Evolutionary conservation across 2,329 filamentous ascomycete genomes (phyloP).

Genomic region (Hymenotorrendiella dingleyae): DNA sequence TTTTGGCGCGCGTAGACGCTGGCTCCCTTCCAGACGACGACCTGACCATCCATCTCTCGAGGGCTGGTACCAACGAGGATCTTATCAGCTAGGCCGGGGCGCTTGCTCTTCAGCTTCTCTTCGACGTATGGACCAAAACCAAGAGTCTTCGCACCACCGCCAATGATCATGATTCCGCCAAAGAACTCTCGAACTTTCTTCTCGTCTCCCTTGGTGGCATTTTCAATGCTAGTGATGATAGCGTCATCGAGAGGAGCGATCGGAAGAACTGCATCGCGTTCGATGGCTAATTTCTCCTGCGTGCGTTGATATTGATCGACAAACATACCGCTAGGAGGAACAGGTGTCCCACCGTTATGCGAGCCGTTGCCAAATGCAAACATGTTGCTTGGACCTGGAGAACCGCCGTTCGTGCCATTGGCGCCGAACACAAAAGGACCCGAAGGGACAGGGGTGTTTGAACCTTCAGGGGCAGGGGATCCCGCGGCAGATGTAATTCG

Average conservation of each 20-base stretch:
- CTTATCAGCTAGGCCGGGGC: slow-evolving; percentile 53
- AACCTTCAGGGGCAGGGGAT: slow-evolving; percentile 77
- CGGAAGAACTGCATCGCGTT: slow-evolving; percentile 76
- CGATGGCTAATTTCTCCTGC: slow-evolving; percentile 46
- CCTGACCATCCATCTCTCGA: slow-evolving; percentile 90
- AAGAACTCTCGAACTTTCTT: slow-evolving; percentile 89
- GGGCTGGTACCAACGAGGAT: slow-evolving; percentile 66
- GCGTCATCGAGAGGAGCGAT: slow-evolving; percentile 80
- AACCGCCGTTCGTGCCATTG: slow-evolving; percentile 26
- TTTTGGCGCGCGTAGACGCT: slow-evolving; percentile 83
- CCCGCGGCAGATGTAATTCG: slow-evolving; percentile 73
- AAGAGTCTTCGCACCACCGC: slow-evolving; percentile 75
- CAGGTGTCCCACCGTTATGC: slow-evolving; percentile 44
- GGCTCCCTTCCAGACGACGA: slow-evolving; percentile 96
- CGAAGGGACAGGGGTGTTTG: slow-evolving; percentile 58
- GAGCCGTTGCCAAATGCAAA: slow-evolving; percentile 35
- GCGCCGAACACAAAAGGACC: slow-evolving; percentile 49
- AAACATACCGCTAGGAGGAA: slow-evolving; percentile 30
- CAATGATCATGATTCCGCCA: slow-evolving; percentile 84
- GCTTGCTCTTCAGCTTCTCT: slow-evolving; percentile 65
- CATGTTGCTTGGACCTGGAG: slow-evolving; percentile 23
- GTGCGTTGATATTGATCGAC: slow-evolving; percentile 37
- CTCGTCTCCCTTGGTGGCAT: slow-evolving; percentile 83
- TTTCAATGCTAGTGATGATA: slow-evolving; percentile 81
- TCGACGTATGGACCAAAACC: slow-evolving; percentile 80